A percentile compares a stretch with the other conserved stretches of the same genome.
Conservation (phyloP, 2,329 filamentous ascomycete species). For the Trichoderma breve region DNA sequence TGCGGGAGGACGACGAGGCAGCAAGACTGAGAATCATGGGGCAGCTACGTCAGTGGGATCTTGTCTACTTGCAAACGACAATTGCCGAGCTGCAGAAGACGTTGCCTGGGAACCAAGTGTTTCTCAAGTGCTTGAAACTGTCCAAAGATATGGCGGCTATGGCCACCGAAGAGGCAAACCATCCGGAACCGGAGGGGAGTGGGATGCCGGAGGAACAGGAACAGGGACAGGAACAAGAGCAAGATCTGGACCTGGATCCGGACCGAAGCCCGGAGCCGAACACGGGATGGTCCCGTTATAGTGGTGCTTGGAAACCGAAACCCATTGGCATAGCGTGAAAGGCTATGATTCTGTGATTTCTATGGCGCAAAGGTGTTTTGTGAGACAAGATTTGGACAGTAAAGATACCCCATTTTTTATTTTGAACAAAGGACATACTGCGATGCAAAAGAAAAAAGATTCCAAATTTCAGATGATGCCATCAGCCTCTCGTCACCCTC, state of each 20-base stretch:
- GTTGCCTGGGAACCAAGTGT: constrained; percentile 43
- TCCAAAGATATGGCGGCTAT: constrained; percentile 39
- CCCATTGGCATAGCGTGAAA: constrained; percentile 55
- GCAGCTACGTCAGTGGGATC: constrained; percentile 38
- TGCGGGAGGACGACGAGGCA: constrained; percentile 36
- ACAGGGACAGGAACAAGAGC: background rate
- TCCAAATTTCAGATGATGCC: background rate
- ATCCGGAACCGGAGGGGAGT: constrained; percentile 13
- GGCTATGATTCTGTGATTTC: background rate
- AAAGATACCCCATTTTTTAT: constrained; percentile 12
- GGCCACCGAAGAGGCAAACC: constrained; percentile 20
- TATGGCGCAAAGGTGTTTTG: background rate
- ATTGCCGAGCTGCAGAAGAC: constrained; percentile 41
- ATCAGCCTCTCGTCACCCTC: constrained; percentile 19
- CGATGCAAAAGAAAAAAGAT: background rate
- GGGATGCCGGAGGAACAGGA: constrained; percentile 7
- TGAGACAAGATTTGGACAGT: background rate
- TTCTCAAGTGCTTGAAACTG: constrained; percentile 46
- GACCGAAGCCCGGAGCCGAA: constrained; percentile 22
- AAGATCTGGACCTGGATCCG: background rate
- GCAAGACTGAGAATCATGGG: constrained; percentile 28
- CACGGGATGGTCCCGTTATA: constrained; percentile 48
- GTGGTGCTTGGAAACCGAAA: constrained; percentile 55
- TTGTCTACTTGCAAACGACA: constrained; percentile 36
- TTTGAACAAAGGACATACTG: background rate